Base-by-base conservation (phyloP, 495 filamentous ascomycete species). In the Astrocystis sublimbata region DNA sequence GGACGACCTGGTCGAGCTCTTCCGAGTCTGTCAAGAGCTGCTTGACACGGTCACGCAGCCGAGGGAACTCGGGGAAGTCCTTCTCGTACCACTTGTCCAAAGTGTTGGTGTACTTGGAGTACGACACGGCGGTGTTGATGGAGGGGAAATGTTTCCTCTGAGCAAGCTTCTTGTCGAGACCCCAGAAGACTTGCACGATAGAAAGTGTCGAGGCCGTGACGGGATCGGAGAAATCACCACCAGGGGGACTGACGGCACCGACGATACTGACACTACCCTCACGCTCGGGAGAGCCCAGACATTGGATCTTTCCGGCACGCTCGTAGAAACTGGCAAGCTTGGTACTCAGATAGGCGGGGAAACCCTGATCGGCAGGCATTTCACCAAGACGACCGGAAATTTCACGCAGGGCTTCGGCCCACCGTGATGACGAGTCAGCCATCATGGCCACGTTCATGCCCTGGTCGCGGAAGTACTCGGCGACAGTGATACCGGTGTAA, bases 171-270 rank as follows among this genome's bases (percentile, higher is more conserved):
- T 99, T 98, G 80, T 99, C 94, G 33, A 98, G 83, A 82, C 94
- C 96, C 94, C 94, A 99, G 82, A 99, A 98, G 61, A 99, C 94
- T 70, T 99, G 94, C 69, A 98, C 96, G 73, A 99, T 99, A 86
- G 91, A 86, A 21, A 99, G 86, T 6, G 96, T 99, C 72, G 89
- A 88, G 66, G 84, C 91, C 13, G 96, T 99, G 73, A 99, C 96
- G 21, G 94, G 94, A 78, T 99, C 94, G 46, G 94, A 97, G 85
- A 97, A 99, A 82, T 99, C 94, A 84, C 96, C 94, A 78, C 92
- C 94, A 3, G 94, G 94, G 42, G 94, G 94, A 65, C 92, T 96
- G 75, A 99, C 94, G 58, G 94, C 94, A 70, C 92, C 94, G 69
- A 99, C 94, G 70, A 99, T 97, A 78, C 91, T 96, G 79, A 98